Evolutionary conservation across 202 grass and related monocot genomes (phyloP), one percentile per base, ranked within the genome.

Genomic region (Hordeum pubiflorum): DNA sequence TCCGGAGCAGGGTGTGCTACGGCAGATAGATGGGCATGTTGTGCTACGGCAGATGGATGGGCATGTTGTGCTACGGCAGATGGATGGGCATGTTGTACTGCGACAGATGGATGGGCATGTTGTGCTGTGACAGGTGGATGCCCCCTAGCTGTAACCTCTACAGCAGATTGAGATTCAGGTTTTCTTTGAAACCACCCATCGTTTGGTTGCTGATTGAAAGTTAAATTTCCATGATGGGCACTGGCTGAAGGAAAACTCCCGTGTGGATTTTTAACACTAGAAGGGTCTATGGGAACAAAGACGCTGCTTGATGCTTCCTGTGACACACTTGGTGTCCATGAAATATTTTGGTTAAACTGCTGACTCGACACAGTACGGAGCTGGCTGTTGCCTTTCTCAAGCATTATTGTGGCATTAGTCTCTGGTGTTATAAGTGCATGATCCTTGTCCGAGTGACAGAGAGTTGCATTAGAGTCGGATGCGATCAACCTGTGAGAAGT

Each of bases 401-500:
- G 80, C 74, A 74, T 39, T 57, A 74, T 22, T 10, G 84, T 77
- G 38, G 86, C 54, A 85, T 80, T 87, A 79, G 69, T 73, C 59
- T 82, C 83, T 12, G 58, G 74, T 78, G 78, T 73, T 61, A 82
- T n/a, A 52, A 64, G 32, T 48, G 27, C 63, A 33, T 55, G 83
- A 86, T 91, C 89, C 78, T 85, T 87, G 72, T 84, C 80, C 38
- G 69, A 82, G 72, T 88, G 71, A 74, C 63, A 87, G 1, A 50
- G 79, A 82, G 57, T 82, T 75, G 67, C 39, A 73, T 85, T 87
- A 36, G 43, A 83, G 58, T 91, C 74, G n/a, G 78, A 64, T 57
- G 54, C 52, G 39, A 73, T 82, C 69, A 82, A 77, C 50, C 89
- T 87, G 17, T 34, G 58, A 43, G 82, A 79, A 57, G 52, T 57